Base-by-base conservation (phyloP, 1,139 yeast species). In the Suhomyces choctaworum region DNA sequence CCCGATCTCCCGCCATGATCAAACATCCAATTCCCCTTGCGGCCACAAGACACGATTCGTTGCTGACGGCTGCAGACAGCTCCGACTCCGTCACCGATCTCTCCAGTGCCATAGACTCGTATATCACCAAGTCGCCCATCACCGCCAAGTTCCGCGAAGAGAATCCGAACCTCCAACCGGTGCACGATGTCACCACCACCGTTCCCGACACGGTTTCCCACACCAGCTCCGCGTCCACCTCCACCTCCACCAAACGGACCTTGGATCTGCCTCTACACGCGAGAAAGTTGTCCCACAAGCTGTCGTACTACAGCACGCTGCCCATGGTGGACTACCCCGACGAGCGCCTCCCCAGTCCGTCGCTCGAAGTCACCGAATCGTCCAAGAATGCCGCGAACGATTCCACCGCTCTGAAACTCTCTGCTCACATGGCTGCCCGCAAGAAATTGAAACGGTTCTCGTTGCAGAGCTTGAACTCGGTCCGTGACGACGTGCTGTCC, bases 121-220 rank as follows among this genome's bases (percentile, higher is more conserved):
- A 56, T 34, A 47, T 58, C 24, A 47, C 48, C 26, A 48, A 48
- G 31, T 52, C 60, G 5, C 58, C 62, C 12, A 47, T 57, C 26
- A 50, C 59, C 27, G 40, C 34, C 32, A 45, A 46, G 23, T 57
- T 53, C 31, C 45, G 64, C 35, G 41, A 41, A 9, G 54, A 51
- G 9, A 57, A 60, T 36, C 64, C 64, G n/a, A 60, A 60, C 39
- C 41, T 60, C 22, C 61, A 52, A 17, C 60, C 62, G 1, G 27
- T 37, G 11, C 38, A 37, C 13, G 44, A 35, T 25, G 22, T 31
- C 12, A 16, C 25, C 24, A 25, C 26, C 15, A 8, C 7, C 20
- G 6, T 8, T 8, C 25, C 32, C 5, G 26, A 12, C 8, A 19
- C 29, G 21, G 23, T 23, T 11, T n/a, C 15, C 2, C 11, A 17